Base-by-base conservation (phyloP, 306 rosid genomes). In the barrel medic (Medicago truncatula) region DNA sequence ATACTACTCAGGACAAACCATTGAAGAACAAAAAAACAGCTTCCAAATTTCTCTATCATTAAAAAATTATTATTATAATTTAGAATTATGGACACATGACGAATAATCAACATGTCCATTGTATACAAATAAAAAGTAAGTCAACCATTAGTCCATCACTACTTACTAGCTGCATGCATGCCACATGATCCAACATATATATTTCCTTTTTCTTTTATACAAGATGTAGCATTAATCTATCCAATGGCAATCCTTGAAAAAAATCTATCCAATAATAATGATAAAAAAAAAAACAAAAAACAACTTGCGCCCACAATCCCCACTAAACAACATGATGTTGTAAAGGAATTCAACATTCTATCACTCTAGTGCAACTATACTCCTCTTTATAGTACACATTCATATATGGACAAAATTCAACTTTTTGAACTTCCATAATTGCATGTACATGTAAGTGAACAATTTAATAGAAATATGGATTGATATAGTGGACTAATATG, bases 381-480 rank as follows among this genome's bases (percentile, higher is more conserved):
- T 34, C 36, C 2, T 1, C 36, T 31, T 31, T 57, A 67, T 18
- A 43, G 40, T 59, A 9, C 70, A 69, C 52, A 9, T 52, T 77
- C 57, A 6, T 8, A 60, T 50, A 0, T 16, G 36, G 39, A 63
- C 73, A 7, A 46, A 79, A 72, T 25, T 14, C 31, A 2, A 0
- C 18, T 8, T 13, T 71, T 52, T 72, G 60, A 25, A 25, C 67
- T 52, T 66, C 14, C 9, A 41, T 40, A 34, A 34, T 34, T 34
- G 59, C 17, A 63, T 41, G 67, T 41, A 64, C 74, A 79, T 79
- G 74, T 64, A 79, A 72, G 40, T 79, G 73, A 52, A 63, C 78
- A 63, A 53, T 40, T 38, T 79, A 39, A 28, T 2, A 4, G 58
- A 63, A 71, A 13, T 41, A 25, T 71, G 67, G 67, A 78, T 71